Evolutionary conservation across 768 basidiomycete species (phyloP).

Genomic region (Amanita jacksonii): DNA sequence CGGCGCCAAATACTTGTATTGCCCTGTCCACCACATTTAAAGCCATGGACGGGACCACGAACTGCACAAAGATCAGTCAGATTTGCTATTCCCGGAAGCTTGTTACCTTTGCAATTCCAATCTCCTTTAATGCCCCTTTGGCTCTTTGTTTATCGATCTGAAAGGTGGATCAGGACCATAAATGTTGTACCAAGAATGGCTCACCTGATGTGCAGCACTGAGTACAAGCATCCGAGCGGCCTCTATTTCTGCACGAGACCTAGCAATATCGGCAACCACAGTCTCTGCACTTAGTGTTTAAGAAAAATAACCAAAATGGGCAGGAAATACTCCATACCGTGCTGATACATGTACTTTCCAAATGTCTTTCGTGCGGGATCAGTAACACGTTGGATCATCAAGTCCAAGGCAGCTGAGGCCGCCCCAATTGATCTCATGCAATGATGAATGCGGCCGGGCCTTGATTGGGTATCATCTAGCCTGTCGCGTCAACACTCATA

Average conservation of each 20-base stretch:
- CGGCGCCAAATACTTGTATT: constrained; percentile 94
- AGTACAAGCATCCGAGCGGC: constrained; percentile 78
- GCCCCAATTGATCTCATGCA: constrained; percentile 97
- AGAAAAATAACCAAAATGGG: neutral
- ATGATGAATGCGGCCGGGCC: constrained; percentile 93
- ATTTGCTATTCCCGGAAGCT: neutral
- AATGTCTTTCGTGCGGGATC: constrained; percentile 89
- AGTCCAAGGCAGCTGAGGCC: constrained; percentile 76
- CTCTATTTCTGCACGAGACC: constrained; percentile 91
- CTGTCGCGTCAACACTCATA: neutral
- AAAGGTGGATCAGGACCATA: constrained; percentile 1
- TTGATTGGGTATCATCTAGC: constrained; percentile 17
- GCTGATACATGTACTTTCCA: constrained; percentile 84
- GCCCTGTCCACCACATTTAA: constrained; percentile 85
- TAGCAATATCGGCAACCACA: constrained; percentile 84
- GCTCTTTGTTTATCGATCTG: constrained; percentile 87
- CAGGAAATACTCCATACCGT: constrained; percentile 44
- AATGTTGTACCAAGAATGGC: neutral
- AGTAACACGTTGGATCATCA: constrained; percentile 88
- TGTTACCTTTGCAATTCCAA: constrained; percentile 89
- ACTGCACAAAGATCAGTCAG: constrained; percentile 37
- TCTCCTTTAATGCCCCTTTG: constrained; percentile 95
- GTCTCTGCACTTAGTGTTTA: constrained; percentile 41
- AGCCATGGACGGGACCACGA: constrained; percentile 90
- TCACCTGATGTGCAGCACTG: constrained; percentile 80